Conservation (phyloP, 192 early-diverging fungal genomes). For the Umbelopsis vinacea region DNA sequence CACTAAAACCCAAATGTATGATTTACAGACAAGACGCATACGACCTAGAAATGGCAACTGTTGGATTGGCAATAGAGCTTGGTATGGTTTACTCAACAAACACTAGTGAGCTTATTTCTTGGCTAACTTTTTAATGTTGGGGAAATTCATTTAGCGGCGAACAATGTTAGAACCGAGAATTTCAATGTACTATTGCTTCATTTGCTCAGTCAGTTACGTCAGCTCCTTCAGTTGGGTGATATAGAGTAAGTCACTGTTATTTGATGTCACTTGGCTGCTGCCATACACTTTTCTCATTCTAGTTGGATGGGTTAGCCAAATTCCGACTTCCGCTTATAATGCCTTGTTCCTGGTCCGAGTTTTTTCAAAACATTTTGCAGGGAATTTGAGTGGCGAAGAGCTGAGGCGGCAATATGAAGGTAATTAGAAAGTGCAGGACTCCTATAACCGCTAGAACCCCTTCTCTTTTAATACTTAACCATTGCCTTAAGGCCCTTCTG, state of each 20-base stretch:
- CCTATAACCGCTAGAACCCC: not conserved
- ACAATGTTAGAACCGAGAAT: conserved; percentile 67
- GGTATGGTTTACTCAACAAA: conserved; percentile 43
- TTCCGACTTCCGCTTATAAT: conserved; percentile 67
- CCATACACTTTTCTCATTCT: not conserved
- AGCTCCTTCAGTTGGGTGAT: conserved; percentile 54
- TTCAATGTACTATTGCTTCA: conserved; percentile 68
- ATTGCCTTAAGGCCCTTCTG: not conserved
- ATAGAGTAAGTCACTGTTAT: conserved; percentile 41
- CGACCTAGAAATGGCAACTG: conserved; percentile 72
- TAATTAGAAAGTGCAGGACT: not conserved
- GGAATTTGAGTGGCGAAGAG: conserved; percentile 53
- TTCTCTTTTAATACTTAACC: not conserved
- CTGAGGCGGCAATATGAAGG: conserved; percentile 65
- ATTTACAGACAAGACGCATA: conserved; percentile 67
- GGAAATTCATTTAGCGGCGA: conserved; percentile 49
- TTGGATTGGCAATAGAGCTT: conserved; percentile 63
- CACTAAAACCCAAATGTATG: conserved; percentile 6
- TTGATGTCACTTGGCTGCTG: not conserved
- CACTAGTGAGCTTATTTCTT: not conserved
- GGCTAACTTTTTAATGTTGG: not conserved
- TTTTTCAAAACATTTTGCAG: conserved; percentile 71
- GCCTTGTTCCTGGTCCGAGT: conserved; percentile 66
- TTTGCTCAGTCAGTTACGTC: conserved; percentile 61
- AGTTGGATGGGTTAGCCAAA: conserved; percentile 52